Percentiles rank a stretch among this genome's conserved stretches.
phyloP scores from a whole-genome alignment of 73 alveolate genomes.

The Paramecium biaurelia region DNA sequence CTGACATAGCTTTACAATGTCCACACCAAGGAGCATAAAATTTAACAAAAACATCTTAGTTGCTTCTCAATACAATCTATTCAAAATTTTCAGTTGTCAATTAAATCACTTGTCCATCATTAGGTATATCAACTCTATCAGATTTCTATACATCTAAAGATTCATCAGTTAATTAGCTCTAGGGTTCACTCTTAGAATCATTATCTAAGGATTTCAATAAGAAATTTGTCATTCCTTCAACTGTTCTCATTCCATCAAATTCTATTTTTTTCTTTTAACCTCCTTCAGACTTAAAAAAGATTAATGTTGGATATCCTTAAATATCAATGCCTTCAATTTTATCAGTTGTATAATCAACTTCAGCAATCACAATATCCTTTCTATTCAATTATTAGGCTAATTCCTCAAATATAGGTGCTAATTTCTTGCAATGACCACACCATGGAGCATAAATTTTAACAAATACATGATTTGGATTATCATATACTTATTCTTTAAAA shows the following conservation, averaged over 20 bases:
- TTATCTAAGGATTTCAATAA: neutral
- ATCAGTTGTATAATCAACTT: slow-evolving; percentile 66
- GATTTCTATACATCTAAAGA: neutral
- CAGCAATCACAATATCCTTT: slow-evolving; percentile 69
- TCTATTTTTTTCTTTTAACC: neutral
- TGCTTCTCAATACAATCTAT: slow-evolving; percentile 14
- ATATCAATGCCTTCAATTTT: slow-evolving; percentile 61
- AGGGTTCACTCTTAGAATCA: neutral
- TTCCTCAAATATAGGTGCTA: slow-evolving; percentile 91
- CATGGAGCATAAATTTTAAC: slow-evolving; percentile 97
- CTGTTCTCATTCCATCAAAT: neutral
- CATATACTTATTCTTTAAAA: slow-evolving; percentile 84
- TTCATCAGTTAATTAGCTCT: neutral
- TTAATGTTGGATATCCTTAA: slow-evolving; percentile 71
- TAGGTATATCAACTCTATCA: neutral
- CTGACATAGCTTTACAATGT: slow-evolving; percentile 93
- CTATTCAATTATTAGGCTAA: slow-evolving; percentile 74
- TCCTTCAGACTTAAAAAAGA: neutral
- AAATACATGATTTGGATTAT: slow-evolving; percentile 86
- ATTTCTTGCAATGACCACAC: slow-evolving; percentile 98
- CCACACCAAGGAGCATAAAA: slow-evolving; percentile 95
- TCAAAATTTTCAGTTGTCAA: neutral
- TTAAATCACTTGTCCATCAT: neutral
- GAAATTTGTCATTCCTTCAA: neutral
- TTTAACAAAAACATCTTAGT: slow-evolving; percentile 69